Conservation (phyloP, 495 filamentous ascomycete species). For the Tetracladium setigerum region DNA sequence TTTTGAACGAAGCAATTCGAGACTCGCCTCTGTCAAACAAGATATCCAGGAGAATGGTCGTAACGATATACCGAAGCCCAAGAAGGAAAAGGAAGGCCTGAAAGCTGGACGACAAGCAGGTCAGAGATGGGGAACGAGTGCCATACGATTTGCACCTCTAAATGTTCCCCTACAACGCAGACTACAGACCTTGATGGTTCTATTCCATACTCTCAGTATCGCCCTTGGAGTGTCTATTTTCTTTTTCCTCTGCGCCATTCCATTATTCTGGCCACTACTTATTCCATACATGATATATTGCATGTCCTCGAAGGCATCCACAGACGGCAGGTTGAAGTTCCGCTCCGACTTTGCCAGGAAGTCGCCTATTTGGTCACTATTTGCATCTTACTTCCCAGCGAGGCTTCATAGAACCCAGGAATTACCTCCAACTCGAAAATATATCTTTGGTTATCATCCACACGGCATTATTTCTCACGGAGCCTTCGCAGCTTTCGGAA, state of each 20-base stretch:
- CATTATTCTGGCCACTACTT: slow-evolving; percentile 83
- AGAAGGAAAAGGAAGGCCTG: slow-evolving; percentile 3
- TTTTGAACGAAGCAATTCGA: slow-evolving; percentile 12
- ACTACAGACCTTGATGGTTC: slow-evolving; percentile 78
- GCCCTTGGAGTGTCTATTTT: slow-evolving; percentile 68
- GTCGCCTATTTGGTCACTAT: slow-evolving; percentile 78
- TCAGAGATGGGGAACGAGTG: slow-evolving; percentile 20
- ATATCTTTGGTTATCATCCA: slow-evolving; percentile 96
- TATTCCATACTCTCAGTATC: slow-evolving; percentile 79
- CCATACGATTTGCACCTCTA: slow-evolving; percentile 74
- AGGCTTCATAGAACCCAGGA: slow-evolving; percentile 74
- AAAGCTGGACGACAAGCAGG: slow-evolving; percentile 19
- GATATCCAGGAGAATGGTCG: no score
- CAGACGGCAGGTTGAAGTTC: slow-evolving; percentile 62
- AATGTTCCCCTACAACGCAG: slow-evolving; percentile 80
- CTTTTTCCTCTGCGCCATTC: slow-evolving; percentile 86
- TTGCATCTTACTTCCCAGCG: slow-evolving; percentile 88
- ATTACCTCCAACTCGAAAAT: slow-evolving; percentile 78
- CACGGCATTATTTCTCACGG: slow-evolving; percentile 96
- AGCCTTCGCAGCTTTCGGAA: slow-evolving; percentile 86
- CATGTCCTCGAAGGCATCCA: slow-evolving; percentile 67
- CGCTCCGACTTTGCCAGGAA: slow-evolving; percentile 67
- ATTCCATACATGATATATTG: slow-evolving; percentile 85
- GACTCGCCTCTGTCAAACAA: background rate
- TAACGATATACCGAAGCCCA: background rate